Evolutionary conservation across 139 green algal species (phyloP), one percentile per base, ranked within the genome.

Genomic region (Dunaliella primolecta): DNA sequence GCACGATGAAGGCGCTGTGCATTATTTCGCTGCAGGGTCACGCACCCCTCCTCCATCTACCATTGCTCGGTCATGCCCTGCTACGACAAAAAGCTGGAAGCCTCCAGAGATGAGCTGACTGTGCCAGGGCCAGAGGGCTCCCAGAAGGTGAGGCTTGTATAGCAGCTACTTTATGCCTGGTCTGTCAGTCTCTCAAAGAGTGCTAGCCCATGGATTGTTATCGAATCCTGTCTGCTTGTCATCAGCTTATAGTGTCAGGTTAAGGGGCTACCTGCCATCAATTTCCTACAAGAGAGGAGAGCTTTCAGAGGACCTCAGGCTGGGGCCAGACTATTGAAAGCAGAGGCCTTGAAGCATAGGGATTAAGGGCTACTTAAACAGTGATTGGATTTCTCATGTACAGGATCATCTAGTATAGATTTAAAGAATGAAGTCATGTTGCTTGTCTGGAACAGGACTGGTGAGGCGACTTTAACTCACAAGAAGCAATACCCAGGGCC

Each of bases 11-110:
- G n/a, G n/a, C n/a, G n/a, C n/a, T n/a, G n/a, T n/a, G n/a, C n/a
- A n/a, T n/a, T n/a, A 77, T 21, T n/a, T 32, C 71, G 24, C 1
- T 78, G 31, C 80, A 84, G 80, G 20, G 3, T 82, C 36, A 55
- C 36, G 37, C 81, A 87, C 7, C 90, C 92, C 2, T 74, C 37
- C 0, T 21, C 78, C 0, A 80, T 99, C 1, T 98, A 96, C 88
- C 97, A 99, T 88, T 94, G 91, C n/a, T 89, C 91, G 23, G 87
- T 99, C 15, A 99, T 99, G 96, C 97, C 97, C 0, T 99, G 97
- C 91, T 99, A 97, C 88, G 97, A 99, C 91, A 99, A 99, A 90
- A 99, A 99, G 94, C 92, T 99, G 32, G 97, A 99, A 89, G 98
- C 96, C 3, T 92, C 94, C 0, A 84, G 96, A 0, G 93, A 95